Evolutionary conservation across 73 alveolate genomes (phyloP).

Genomic region (Paramecium sexaurelia): DNA sequence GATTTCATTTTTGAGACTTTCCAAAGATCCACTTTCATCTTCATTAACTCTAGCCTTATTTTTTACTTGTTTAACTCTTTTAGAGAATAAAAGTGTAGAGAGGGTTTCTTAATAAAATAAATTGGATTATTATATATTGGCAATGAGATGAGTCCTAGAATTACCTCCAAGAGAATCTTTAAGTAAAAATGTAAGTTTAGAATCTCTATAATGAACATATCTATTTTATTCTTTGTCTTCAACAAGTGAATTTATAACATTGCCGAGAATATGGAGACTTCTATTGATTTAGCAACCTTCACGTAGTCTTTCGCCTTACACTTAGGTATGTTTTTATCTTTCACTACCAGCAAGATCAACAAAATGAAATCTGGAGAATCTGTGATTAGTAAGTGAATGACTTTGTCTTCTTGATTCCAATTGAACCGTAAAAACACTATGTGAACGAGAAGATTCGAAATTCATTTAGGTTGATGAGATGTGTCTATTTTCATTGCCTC

Average conservation of each 20-base stretch:
- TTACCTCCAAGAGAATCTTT: slow-evolving; percentile 77
- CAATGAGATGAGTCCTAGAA: slow-evolving; percentile 79
- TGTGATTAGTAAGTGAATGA: slow-evolving; percentile 68
- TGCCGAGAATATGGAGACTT: slow-evolving; percentile 91
- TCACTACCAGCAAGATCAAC: slow-evolving; percentile 99
- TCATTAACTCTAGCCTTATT: slow-evolving; percentile 73
- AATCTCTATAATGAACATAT: slow-evolving; percentile 81
- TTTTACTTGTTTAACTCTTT: slow-evolving; percentile 75
- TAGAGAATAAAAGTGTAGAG: slow-evolving; percentile 74
- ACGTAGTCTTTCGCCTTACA: slow-evolving; percentile 85
- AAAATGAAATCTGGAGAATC: slow-evolving; percentile 92
- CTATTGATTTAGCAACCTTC: slow-evolving; percentile 97
- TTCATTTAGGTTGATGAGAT: slow-evolving; percentile 92
- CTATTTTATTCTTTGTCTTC: slow-evolving; percentile 52
- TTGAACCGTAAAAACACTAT: slow-evolving; percentile 93
- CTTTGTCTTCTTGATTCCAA: slow-evolving; percentile 74
- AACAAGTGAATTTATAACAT: slow-evolving; percentile 80
- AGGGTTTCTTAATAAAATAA: slow-evolving; percentile 76
- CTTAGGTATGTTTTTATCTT: slow-evolving; percentile 93
- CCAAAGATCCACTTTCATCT: slow-evolving; percentile 68
- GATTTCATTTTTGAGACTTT: slow-evolving; percentile 64
- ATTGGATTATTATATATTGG: slow-evolving; percentile 73
- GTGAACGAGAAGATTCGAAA: slow-evolving; percentile 90
- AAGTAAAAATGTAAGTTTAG: slow-evolving; percentile 78
- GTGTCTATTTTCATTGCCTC: slow-evolving; percentile 92